Evolutionary conservation across 2,329 filamentous ascomycete species (phyloP), one percentile per base, ranked within the genome.

Genomic region (Calycina herbarum): DNA sequence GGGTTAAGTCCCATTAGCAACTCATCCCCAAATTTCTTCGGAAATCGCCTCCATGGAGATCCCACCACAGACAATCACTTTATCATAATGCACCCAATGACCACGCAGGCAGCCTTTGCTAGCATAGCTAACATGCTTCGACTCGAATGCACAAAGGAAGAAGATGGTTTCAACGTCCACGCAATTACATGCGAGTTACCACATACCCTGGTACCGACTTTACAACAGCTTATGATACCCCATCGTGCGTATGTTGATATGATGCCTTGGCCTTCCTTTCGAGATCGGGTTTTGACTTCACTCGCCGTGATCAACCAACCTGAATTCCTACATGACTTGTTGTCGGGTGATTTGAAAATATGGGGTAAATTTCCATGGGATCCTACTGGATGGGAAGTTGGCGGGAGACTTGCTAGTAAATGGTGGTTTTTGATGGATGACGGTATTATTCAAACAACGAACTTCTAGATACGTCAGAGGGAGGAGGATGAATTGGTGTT

Each of bases 331-430:
- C 27, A 42, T n/a, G 67, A 71, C 61, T 67, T 69, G 66, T 29
- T 42, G 17, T 10, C 7, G 2, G 35, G 35, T 7, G 71, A 70
- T 57, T 64, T 75, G 15, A 71, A 70, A 59, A 69, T 77, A 24
- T 76, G 75, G 74, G 70, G 71, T 7, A 69, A 67, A 45, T 62
- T 45, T n/a, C 73, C 74, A 42, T 75, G 73, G 71, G 72, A 76
- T 67, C 69, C 73, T 8, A 65, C 58, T 5, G 71, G 72, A 0
- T 76, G 75, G 74, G 75, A 76, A 58, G 61, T 76, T 24, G 69
- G 67, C 1, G 69, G 69, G 58, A 42, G 68, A 11, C 75, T 75
- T 68, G 67, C 68, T 62, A 54, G 35, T 33, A 67, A 71, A 62
- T 77, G 73, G 75, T 74, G 73, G 20, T 76, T 73, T 67, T 64